A percentile compares a stretch with the other conserved stretches of the same genome.
Conservation (phyloP, 1,284 basidiomycete species). For the Polyporus tsugae region DNA sequence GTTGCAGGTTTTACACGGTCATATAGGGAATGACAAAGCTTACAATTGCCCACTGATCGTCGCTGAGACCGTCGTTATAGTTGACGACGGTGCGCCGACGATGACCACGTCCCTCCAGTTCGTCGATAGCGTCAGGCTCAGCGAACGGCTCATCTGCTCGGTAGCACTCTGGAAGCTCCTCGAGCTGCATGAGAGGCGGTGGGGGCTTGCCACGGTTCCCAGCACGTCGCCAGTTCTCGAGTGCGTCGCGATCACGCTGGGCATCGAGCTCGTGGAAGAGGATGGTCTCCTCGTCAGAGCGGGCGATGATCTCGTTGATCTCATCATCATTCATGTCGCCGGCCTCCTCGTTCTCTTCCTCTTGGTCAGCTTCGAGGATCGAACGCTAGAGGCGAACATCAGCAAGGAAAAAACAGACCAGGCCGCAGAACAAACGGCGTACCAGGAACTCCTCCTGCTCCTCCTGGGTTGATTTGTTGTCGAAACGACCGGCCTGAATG, state of each 20-base stretch:
- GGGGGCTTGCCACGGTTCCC: slow-evolving; percentile 87
- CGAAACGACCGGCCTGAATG: slow-evolving; percentile 98
- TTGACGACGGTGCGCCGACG: slow-evolving; percentile 86
- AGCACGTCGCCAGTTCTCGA: slow-evolving; percentile 76
- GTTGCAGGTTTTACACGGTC: background rate
- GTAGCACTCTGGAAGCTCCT: slow-evolving; percentile 95
- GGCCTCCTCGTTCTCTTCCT: slow-evolving; percentile 92
- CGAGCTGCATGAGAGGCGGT: slow-evolving; percentile 83
- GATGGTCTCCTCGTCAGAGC: slow-evolving; percentile 81
- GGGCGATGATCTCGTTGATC: slow-evolving; percentile 92
- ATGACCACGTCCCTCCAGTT: slow-evolving; percentile 84
- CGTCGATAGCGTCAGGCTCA: slow-evolving; percentile 70
- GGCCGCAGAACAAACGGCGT: slow-evolving; percentile 42
- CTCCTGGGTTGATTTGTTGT: slow-evolving; percentile 98
- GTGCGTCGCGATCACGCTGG: slow-evolving; percentile 78
- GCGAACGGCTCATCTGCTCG: slow-evolving; percentile 85
- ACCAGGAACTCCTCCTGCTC: slow-evolving; percentile 97
- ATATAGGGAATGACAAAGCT: slow-evolving; percentile 31
- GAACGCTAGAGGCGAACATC: slow-evolving; percentile 61
- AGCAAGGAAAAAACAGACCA: background rate
- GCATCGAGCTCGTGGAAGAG: slow-evolving; percentile 90
- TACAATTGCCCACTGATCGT: slow-evolving; percentile 93
- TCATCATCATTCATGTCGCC: slow-evolving; percentile 98
- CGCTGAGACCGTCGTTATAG: slow-evolving; percentile 94
- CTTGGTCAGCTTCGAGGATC: slow-evolving; percentile 89